Percentiles rank a stretch among this genome's conserved stretches.
Evolutionary conservation across 176 grass and related monocot species (phyloP).

Genomic region (Neostapfia colusana): DNA sequence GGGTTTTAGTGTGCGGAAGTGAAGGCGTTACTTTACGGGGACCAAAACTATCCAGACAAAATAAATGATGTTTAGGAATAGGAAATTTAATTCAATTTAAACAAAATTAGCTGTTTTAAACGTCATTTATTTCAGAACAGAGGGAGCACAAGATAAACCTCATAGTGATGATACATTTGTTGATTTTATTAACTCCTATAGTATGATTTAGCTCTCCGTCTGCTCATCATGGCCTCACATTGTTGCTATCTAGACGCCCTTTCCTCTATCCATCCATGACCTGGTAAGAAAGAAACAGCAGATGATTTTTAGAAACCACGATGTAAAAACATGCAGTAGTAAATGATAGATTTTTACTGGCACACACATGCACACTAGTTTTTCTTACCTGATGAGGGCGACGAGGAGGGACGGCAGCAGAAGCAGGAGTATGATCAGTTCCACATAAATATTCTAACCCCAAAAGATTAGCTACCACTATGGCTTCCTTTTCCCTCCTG

Average conservation of each 20-base stretch:
- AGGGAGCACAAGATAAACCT: conserved; percentile 25
- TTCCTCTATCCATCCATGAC: background rate
- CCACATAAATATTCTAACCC: no score
- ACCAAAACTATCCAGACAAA: conserved; percentile 68
- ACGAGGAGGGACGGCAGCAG: background rate
- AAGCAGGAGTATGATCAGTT: background rate
- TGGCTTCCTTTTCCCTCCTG: background rate
- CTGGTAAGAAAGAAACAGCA: background rate
- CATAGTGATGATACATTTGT: background rate
- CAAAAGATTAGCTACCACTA: background rate
- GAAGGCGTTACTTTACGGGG: conserved; percentile 78
- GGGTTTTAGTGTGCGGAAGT: conserved; percentile 84
- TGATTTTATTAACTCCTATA: background rate
- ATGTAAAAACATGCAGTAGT: no score
- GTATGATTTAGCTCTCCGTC: background rate
- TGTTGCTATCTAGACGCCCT: no score
- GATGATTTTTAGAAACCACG: background rate
- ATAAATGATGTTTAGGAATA: conserved; percentile 73
- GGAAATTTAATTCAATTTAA: conserved; percentile 62
- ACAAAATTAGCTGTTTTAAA: no score
- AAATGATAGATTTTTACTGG: no score
- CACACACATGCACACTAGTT: background rate
- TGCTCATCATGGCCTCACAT: no score
- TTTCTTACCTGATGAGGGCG: background rate
- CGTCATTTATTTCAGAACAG: no score